phyloP scores from a whole-genome alignment of 2,329 filamentous ascomycete genomes.

The Fusarium vanettenii region DNA sequence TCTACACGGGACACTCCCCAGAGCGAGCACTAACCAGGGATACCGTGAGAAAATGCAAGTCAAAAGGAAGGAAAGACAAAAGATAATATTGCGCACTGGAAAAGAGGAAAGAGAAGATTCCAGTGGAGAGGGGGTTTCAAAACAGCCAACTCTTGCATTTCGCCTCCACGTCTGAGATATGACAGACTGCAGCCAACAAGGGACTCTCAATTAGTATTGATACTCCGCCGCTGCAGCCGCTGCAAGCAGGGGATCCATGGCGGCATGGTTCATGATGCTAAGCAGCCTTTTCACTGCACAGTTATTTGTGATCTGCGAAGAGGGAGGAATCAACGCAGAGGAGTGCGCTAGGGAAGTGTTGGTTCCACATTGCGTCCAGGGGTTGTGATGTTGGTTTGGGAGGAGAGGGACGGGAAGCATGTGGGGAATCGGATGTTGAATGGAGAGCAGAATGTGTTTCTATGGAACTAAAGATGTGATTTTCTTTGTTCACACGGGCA shows the following conservation, averaged over 20 bases:
- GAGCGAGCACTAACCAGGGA: neutral
- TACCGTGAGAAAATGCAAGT: neutral
- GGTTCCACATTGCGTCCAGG: neutral
- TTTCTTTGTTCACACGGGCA: neutral
- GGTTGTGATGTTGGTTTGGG: neutral
- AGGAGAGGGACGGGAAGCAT: neutral
- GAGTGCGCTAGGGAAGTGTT: neutral
- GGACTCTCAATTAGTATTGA: neutral
- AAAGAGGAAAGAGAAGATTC: neutral
- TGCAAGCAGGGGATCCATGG: neutral
- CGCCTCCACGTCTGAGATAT: neutral
- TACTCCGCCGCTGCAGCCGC: neutral
- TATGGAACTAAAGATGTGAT: neutral
- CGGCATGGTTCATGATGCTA: neutral
- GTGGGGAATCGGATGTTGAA: neutral
- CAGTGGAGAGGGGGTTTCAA: neutral
- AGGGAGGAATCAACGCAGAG: neutral
- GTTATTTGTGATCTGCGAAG: neutral
- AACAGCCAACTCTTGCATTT: neutral
- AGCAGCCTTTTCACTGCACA: neutral
- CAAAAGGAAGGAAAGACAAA: neutral
- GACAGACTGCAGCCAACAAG: neutral
- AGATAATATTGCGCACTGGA: neutral
- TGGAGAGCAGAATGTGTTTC: neutral
- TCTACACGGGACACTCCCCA: conserved; percentile 2